Conservation (phyloP, 495 filamentous ascomycete species). For the Penicillium nucicola region DNA sequence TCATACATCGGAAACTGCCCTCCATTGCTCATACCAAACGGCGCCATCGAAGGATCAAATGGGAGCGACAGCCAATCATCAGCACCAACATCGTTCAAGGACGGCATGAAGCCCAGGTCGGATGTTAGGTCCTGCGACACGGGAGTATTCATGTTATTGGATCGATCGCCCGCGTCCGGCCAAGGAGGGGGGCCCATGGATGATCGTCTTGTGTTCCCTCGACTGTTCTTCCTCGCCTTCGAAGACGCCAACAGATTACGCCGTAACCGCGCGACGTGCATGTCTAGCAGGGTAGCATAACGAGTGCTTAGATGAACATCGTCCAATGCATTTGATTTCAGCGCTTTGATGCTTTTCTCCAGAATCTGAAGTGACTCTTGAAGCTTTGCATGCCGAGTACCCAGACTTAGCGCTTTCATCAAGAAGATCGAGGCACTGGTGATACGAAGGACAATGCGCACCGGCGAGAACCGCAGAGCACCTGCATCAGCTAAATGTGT, state of each 20-base stretch:
- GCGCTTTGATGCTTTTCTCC: conserved; percentile 44
- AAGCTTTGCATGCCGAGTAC: conserved; percentile 45
- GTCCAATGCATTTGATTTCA: conserved; percentile 48
- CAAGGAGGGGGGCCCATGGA: conserved; percentile 32
- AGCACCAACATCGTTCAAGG: conserved; percentile 35
- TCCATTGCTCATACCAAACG: conserved; percentile 43
- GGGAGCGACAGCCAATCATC: conserved; percentile 54
- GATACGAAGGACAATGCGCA: conserved; percentile 51
- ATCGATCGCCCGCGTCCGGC: conserved; percentile 23
- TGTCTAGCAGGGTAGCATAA: conserved; percentile 49
- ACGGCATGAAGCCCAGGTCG: conserved; percentile 33
- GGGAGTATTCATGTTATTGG: conserved; percentile 17
- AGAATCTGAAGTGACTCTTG: conserved; percentile 48
- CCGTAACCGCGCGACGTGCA: conserved; percentile 44
- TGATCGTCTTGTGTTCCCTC: conserved; percentile 21
- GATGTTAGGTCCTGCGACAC: conserved; percentile 27
- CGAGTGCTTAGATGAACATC: conserved; percentile 52
- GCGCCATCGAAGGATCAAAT: conserved; percentile 54
- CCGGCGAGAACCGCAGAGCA: conserved; percentile 47
- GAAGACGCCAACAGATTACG: conserved; percentile 41
- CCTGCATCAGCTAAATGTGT: conserved; percentile 39
- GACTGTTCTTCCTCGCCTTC: conserved; percentile 22
- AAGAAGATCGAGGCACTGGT: conserved; percentile 52
- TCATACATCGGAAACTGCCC: conserved; percentile 49
- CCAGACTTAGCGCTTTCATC: conserved; percentile 52